These are phyloP conservation scores for Lomentospora prolificans DNA, from an alignment of 2,329 filamentous ascomycete species.

Conservation along the genomic window DNA sequence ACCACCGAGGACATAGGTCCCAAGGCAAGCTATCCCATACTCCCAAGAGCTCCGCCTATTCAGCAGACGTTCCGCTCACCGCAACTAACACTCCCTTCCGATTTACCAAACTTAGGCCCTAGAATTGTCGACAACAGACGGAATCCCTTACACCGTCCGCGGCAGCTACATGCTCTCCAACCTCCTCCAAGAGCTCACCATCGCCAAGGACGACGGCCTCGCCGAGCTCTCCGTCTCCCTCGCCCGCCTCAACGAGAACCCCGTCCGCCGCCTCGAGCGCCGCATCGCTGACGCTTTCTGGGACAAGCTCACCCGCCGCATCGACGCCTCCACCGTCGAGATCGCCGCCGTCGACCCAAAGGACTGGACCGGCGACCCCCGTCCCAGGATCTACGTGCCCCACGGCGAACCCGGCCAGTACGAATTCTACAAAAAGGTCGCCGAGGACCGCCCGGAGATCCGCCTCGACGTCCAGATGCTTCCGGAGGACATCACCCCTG, in stretches of 20 bases:
- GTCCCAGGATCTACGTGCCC: slow-evolving; percentile 87
- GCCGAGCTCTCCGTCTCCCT: slow-evolving; percentile 89
- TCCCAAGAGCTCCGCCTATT: slow-evolving; percentile 53
- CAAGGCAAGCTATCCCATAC: slow-evolving; percentile 49
- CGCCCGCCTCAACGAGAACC: slow-evolving; percentile 86
- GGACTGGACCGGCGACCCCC: slow-evolving; percentile 85
- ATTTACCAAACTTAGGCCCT: background rate
- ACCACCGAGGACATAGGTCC: slow-evolving; percentile 93
- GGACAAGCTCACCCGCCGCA: slow-evolving; percentile 79
- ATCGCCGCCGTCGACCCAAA: slow-evolving; percentile 84
- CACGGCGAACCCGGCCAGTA: slow-evolving; percentile 75
- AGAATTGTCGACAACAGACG: background rate
- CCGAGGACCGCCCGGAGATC: slow-evolving; percentile 69
- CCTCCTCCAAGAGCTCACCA: slow-evolving; percentile 83
- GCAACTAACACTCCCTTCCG: too few relatives aligned
- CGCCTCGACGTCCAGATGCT: slow-evolving; percentile 79
- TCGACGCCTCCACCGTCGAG: slow-evolving; percentile 81
- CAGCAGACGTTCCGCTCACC: slow-evolving; percentile 75
- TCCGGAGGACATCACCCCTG: slow-evolving; percentile 65
- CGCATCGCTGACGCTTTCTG: slow-evolving; percentile 88
- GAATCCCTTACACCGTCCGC: slow-evolving; percentile 64
- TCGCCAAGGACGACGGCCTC: slow-evolving; percentile 83
- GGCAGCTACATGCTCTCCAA: slow-evolving; percentile 98
- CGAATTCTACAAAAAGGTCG: slow-evolving; percentile 79
- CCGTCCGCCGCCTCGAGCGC: slow-evolving; percentile 75